A percentile compares a stretch with the other conserved stretches of the same genome.
Evolutionary conservation across 2,329 filamentous ascomycete species (phyloP).

Genomic region (Epichloe uncinata): DNA sequence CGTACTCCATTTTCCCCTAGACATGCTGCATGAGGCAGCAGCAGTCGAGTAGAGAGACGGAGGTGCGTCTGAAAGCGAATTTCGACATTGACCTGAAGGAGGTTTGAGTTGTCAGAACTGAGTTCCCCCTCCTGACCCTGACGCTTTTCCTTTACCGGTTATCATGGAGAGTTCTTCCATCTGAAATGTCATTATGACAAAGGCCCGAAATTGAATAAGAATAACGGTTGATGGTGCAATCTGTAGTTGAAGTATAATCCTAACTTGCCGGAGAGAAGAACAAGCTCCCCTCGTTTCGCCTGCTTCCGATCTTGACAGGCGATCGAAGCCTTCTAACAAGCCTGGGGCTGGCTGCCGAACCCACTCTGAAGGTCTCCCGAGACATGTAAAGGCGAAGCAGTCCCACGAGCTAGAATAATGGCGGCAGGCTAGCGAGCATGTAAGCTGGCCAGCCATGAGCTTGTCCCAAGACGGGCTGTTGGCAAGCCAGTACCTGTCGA

Average conservation of each 20-base stretch:
- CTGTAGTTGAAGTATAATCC: slow-evolving; percentile 2
- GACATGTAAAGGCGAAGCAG: slow-evolving; percentile 12
- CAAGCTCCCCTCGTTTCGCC: neutral
- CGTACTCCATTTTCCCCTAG: too few species aligned
- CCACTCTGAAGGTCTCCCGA: slow-evolving; percentile 12
- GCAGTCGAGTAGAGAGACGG: neutral
- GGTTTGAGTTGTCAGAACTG: neutral
- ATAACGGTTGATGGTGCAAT: neutral
- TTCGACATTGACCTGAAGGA: neutral
- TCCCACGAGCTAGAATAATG: slow-evolving; percentile 6
- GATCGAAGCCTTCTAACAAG: slow-evolving; percentile 7
- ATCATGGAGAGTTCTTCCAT: too few species aligned
- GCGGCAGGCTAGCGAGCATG: slow-evolving; percentile 4
- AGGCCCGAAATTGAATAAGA: neutral
- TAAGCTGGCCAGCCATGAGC: slow-evolving; percentile 6
- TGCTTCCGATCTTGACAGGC: slow-evolving; percentile 5
- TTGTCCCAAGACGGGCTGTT: slow-evolving; percentile 9
- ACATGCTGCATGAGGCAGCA: too few species aligned
- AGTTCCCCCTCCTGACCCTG: neutral
- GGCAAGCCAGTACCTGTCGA: slow-evolving; percentile 6
- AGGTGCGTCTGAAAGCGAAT: neutral
- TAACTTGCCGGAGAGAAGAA: neutral
- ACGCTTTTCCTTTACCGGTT: slow-evolving; percentile 4
- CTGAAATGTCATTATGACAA: neutral
- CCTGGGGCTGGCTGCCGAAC: slow-evolving; percentile 6